These are phyloP conservation scores for Fusarium newnesense DNA, from an alignment of 2,329 filamentous ascomycete species.

Conservation along the genomic window DNA sequence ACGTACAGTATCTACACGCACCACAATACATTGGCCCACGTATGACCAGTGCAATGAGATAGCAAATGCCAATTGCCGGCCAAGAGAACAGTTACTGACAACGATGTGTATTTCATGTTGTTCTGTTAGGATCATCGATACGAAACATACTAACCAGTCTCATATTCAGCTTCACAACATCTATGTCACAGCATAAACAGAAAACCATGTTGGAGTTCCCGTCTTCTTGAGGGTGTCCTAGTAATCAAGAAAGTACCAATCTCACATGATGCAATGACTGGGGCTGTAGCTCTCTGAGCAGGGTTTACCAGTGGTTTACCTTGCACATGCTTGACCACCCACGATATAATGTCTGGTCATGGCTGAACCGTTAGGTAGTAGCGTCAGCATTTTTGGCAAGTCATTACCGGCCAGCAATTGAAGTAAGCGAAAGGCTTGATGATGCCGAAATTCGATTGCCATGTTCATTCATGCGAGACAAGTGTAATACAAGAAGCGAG, in stretches of 20 bases:
- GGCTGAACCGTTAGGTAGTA: background rate
- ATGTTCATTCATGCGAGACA: conserved; percentile 27
- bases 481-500: conserved; percentile 8
- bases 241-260: background rate
- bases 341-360: background rate
- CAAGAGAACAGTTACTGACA: background rate
- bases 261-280: background rate
- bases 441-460: conserved; percentile 24
- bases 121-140: background rate
- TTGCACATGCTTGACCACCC: background rate
- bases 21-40: conserved; percentile 2
- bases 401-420: background rate
- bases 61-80: background rate
- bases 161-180: background rate
- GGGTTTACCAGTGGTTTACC: background rate
- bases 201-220: background rate
- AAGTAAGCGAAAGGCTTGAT: background rate
- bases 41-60: background rate
- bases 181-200: background rate
- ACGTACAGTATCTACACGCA: conserved; percentile 16
- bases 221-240: background rate
- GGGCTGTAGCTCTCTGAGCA: background rate
- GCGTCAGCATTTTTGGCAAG: background rate
- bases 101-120: background rate
- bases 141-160: background rate